Percentiles rank a stretch among this genome's conserved stretches.
phyloP scores from a whole-genome alignment of 176 grass and related monocot genomes.

The Avena atlantica region DNA sequence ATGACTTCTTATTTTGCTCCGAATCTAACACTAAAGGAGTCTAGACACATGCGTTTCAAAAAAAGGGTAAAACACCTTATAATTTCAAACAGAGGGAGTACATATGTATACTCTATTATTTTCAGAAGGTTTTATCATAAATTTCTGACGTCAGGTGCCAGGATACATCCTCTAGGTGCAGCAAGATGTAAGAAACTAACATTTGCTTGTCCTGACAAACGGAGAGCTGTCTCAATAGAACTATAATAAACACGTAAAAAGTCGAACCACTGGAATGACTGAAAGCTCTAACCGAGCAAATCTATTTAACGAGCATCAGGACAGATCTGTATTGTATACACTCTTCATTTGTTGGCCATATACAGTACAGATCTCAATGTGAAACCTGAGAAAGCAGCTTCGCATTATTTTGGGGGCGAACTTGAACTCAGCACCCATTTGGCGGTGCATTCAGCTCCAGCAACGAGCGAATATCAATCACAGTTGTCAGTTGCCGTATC shows the following conservation, averaged over 20 bases:
- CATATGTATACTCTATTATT: neutral
- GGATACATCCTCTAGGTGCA: neutral
- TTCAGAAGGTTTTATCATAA: neutral
- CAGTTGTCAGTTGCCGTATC: constrained; percentile 18
- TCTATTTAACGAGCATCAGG: neutral
- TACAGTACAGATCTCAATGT: constrained; percentile 40
- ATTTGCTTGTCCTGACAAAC: neutral
- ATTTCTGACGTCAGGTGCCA: no score
- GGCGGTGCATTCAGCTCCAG: constrained; percentile 20
- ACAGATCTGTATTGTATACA: constrained; percentile 6
- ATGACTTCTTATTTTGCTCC: no score
- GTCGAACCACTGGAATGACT: neutral
- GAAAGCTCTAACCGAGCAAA: constrained; percentile 18
- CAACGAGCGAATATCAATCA: constrained; percentile 31
- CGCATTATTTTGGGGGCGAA: constrained; percentile 39
- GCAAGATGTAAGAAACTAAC: neutral
- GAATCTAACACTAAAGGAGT: no score
- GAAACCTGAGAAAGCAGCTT: constrained; percentile 15
- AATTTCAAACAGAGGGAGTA: no score
- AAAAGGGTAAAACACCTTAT: no score
- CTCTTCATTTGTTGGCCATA: neutral
- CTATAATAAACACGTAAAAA: neutral
- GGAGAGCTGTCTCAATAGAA: neutral
- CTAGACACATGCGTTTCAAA: no score
- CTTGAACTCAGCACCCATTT: constrained; percentile 24